Evolutionary conservation across 1,284 basidiomycete genomes (phyloP).

Genomic region (Apiotrichum laibachii): DNA sequence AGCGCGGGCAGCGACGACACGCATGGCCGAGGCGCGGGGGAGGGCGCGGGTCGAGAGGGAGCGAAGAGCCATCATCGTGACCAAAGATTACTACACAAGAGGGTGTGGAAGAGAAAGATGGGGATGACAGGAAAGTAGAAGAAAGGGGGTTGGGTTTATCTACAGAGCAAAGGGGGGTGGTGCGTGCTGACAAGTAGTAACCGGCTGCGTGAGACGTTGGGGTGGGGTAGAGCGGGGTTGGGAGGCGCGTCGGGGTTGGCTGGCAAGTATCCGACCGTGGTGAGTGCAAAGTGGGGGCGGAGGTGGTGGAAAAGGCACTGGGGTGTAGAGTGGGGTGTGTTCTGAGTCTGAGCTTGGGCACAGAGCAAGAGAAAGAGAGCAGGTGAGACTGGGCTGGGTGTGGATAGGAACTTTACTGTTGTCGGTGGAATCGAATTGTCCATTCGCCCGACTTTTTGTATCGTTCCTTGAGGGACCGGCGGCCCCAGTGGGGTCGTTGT

Average conservation of each 20-base stretch:
- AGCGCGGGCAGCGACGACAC: constrained; percentile 15
- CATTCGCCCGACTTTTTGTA: constrained; percentile 48
- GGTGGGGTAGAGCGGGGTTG: neutral
- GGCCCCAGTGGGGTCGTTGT: constrained; percentile 3
- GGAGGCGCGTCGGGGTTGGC: constrained; percentile 6
- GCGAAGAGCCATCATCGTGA: constrained; percentile 20
- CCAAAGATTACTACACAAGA: neutral
- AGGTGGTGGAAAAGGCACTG: neutral
- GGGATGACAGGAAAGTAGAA: neutral
- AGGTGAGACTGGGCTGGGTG: neutral
- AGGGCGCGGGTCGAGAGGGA: constrained; percentile 21
- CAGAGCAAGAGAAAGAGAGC: neutral
- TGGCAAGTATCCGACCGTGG: neutral
- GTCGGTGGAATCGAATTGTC: constrained; percentile 20
- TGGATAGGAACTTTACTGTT: neutral
- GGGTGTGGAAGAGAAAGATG: neutral
- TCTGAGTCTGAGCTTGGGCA: neutral
- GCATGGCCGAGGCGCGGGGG: constrained; percentile 19
- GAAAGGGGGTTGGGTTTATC: constrained; percentile 2
- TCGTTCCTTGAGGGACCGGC: constrained; percentile 48
- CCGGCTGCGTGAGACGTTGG: neutral
- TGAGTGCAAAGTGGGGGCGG: neutral
- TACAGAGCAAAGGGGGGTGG: neutral
- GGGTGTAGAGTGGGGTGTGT: constrained; percentile 2
- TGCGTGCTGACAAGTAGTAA: neutral